phyloP scores from a whole-genome alignment of 2,329 filamentous ascomycete genomes.

The Setomelanomma holmii region DNA sequence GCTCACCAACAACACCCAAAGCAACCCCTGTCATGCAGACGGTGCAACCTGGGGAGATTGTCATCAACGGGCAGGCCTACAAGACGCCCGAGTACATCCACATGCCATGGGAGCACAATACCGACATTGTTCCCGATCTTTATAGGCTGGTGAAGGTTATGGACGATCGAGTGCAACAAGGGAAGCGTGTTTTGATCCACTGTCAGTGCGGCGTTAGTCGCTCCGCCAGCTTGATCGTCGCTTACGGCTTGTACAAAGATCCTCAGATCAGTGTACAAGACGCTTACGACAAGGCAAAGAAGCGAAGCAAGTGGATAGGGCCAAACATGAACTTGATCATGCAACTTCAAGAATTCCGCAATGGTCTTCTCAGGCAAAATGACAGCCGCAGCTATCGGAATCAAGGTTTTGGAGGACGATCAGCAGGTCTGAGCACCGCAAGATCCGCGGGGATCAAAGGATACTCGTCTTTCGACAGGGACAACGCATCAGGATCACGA shows the following conservation, averaged over 20 bases:
- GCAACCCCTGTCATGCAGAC: constrained; percentile 56
- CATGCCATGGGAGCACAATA: constrained; percentile 88
- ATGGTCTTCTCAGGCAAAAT: constrained; percentile 52
- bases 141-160: constrained; percentile 78
- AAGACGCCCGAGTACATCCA: constrained; percentile 81
- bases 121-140: constrained; percentile 80
- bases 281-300: constrained; percentile 81
- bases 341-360: constrained; percentile 79
- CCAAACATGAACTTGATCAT: constrained; percentile 94
- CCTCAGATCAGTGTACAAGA: constrained; percentile 80
- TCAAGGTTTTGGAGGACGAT: constrained; percentile 42
- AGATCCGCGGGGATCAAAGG: constrained; percentile 34
- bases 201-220: constrained; percentile 87
- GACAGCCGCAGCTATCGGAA: constrained; percentile 40
- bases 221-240: constrained; percentile 85
- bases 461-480: constrained; percentile 43
- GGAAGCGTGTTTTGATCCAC: constrained; percentile 81
- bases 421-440: constrained; percentile 37
- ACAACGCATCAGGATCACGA: constrained; percentile 37
- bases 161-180: constrained; percentile 72
- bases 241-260: constrained; percentile 82
- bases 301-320: constrained; percentile 85
- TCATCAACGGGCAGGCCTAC: constrained; percentile 33
- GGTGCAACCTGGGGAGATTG: constrained; percentile 31
- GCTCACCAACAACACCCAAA: constrained; percentile 60